A percentile compares a stretch with the other conserved stretches of the same genome.
phyloP scores from a whole-genome alignment of 1,284 basidiomycete species.

The Tilletia horrida region DNA sequence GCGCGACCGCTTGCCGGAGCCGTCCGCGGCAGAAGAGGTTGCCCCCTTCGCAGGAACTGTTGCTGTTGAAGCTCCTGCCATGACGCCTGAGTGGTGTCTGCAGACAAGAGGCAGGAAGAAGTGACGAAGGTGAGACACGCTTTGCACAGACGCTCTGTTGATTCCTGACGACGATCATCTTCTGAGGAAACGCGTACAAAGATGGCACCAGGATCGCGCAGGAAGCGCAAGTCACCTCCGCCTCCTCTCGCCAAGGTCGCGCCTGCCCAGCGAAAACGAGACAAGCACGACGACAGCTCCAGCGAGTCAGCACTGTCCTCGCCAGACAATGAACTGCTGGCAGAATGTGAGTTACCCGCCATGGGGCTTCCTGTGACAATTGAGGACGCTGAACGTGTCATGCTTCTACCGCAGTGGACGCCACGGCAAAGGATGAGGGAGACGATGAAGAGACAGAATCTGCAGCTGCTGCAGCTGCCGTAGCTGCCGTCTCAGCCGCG shows the following conservation, averaged over 20 bases:
- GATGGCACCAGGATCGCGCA: constrained; percentile 12
- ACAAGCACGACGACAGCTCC: constrained; percentile 2
- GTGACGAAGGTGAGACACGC: not conserved
- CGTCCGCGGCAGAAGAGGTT: not conserved
- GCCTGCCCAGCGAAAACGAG: not conserved
- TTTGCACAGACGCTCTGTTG: not conserved
- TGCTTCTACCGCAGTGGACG: constrained; percentile 1
- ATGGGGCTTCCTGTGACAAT: not conserved
- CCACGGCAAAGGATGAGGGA: constrained; percentile 11
- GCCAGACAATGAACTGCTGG: constrained; percentile 5
- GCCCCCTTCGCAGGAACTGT: no score
- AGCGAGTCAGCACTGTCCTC: constrained; percentile 10
- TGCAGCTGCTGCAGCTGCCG: not conserved
- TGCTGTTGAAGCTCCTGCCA: no score
- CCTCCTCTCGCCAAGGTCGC: not conserved
- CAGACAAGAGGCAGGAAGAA: not conserved
- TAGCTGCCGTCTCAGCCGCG: no score
- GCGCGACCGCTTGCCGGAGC: not conserved
- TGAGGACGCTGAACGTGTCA: not conserved
- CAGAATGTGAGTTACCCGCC: not conserved
- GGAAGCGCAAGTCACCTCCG: constrained; percentile 15
- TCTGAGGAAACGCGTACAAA: not conserved
- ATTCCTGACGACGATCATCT: not conserved
- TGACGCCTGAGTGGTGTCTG: not conserved
- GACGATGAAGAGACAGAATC: not conserved